A percentile compares a stretch with the other conserved stretches of the same genome.
These are phyloP conservation scores for Populus ilicifolia DNA, from an alignment of 345 rosid species.

Conservation along the genomic window DNA sequence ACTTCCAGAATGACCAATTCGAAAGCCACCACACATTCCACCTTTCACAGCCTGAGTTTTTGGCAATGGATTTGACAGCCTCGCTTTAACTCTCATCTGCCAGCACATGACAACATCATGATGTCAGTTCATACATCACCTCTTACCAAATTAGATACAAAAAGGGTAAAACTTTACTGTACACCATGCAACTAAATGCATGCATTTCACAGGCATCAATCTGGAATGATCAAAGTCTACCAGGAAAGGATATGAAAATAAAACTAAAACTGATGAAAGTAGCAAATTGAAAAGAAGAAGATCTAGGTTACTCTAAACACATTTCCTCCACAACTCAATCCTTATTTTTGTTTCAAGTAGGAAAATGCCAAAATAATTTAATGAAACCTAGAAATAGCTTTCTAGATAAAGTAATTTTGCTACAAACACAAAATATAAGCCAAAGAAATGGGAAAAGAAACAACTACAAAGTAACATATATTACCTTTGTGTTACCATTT, in stretches of 20 bases:
- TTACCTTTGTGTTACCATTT: constrained; percentile 48
- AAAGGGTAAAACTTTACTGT: neutral
- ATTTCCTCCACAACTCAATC: neutral
- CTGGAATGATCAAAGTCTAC: neutral
- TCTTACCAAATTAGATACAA: neutral
- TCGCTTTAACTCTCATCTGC: constrained; percentile 52
- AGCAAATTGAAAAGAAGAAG: neutral
- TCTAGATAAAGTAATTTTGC: neutral
- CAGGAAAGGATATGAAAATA: neutral
- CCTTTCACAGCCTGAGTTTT: constrained; percentile 68
- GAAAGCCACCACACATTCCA: constrained; percentile 67
- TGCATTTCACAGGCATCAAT: neutral
- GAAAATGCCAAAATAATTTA: neutral
- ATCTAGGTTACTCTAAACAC: neutral
- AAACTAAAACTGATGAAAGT: neutral
- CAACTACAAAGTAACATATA: neutral
- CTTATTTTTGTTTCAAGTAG: neutral
- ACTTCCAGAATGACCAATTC: constrained; percentile 35
- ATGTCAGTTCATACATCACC: constrained; percentile 12
- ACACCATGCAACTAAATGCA: neutral
- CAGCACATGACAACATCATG: constrained; percentile 11
- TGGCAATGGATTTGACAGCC: constrained; percentile 69
- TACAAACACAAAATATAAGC: neutral
- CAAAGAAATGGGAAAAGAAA: neutral
- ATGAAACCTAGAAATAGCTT: neutral